Percentiles rank a stretch among this genome's conserved stretches.
Conservation (phyloP, 352 stramenopile species). For the Elongisporangium anandrum region DNA sequence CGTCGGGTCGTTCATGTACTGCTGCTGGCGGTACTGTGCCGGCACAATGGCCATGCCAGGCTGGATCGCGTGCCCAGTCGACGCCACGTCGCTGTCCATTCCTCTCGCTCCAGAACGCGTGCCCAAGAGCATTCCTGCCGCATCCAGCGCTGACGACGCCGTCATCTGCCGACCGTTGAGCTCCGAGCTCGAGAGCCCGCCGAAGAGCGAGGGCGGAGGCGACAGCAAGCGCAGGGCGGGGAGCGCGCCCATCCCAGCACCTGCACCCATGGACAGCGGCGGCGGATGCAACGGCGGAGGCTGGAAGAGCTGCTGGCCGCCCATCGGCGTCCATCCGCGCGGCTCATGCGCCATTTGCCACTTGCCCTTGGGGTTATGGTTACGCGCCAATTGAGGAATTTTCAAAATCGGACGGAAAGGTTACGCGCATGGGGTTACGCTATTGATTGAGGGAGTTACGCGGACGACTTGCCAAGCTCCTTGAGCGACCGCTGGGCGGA, state of each 20-base stretch:
- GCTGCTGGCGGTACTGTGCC: background rate
- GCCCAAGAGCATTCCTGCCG: background rate
- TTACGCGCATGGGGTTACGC: constrained; percentile 9
- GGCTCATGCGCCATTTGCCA: constrained; percentile 21
- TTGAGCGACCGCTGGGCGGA: constrained; percentile 76
- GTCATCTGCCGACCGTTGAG: background rate
- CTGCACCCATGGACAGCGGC: background rate
- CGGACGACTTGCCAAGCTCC: constrained; percentile 38
- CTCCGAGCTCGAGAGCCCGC: background rate
- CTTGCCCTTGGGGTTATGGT: constrained; percentile 5
- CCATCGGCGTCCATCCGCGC: constrained; percentile 19
- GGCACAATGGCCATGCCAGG: background rate
- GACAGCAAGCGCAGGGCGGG: background rate
- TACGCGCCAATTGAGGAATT: constrained; percentile 1
- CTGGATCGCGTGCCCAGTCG: background rate
- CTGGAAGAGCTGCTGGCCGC: constrained; percentile 13
- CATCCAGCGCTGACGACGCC: background rate
- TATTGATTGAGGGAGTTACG: constrained; percentile 2
- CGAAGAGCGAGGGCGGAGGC: background rate
- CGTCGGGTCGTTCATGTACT: background rate
- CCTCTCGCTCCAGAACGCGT: background rate
- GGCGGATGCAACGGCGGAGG: constrained; percentile 4
- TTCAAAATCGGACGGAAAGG: constrained; percentile 1
- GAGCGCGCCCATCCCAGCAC: background rate
- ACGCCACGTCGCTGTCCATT: background rate